Evolutionary conservation across 2,329 filamentous ascomycete genomes (phyloP), one percentile per base, ranked within the genome.

Genomic region (Fusarium subtropicale): DNA sequence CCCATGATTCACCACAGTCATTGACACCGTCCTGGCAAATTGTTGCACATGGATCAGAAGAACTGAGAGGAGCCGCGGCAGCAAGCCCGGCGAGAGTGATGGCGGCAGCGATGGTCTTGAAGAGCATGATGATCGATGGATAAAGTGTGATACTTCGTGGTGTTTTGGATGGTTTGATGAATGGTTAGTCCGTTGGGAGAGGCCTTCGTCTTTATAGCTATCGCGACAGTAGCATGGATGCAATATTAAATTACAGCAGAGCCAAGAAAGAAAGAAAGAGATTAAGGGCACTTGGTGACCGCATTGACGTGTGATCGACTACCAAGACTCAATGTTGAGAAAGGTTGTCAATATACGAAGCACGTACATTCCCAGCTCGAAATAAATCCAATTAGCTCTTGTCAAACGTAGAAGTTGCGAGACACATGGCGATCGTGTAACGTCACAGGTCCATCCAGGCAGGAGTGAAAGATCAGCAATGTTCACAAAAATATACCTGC

Each of bases 1-100:
- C 76, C 33, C 64, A 79, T 10, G 20, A 38, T 7, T 64, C 18
- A 18, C 71, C 71, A 44, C 78, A 79, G 1, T 74, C 67, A 46
- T 74, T 76, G 10, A 76, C 59, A 28, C 54, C 73, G 9, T 77
- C 70, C 34, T 78, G 38, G 48, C 78, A 79, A 24, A 78, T 56
- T 2, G 45, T 48, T 39, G 51, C 22, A 31, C 58, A 72, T n/a
- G 34, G n/a, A 24, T 24, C 33, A 20, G 28, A 11, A 15, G 34
- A 34, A 26, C 41, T 52, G 26, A 42, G 39, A 3, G 69, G 62
- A 20, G 44, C 47, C 5, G 65, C 71, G 9, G 33, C 15, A 22
- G 24, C 60, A n/a, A 72, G 42, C 24, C 62, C 63, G 10, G 20
- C 55, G 15, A 72, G 47, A 44, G 64, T 47, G 16, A 55, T 20